Base-by-base conservation (phyloP, 805 yeast species). In the Kluyveromyces siamensis region DNA sequence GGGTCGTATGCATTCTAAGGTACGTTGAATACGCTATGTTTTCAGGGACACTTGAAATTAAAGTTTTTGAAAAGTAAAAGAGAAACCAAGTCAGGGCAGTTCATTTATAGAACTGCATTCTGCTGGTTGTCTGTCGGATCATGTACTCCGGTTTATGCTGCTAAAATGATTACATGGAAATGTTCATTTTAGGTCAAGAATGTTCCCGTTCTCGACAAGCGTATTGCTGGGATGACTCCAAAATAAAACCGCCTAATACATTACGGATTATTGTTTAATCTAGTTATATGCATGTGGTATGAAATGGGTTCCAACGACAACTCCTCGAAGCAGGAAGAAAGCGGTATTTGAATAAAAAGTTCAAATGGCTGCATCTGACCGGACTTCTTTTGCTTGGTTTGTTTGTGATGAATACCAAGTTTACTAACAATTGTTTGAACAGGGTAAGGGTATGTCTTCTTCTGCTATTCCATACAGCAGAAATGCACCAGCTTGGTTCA, bases 1-100 rank as follows among this genome's bases (percentile, higher is more conserved):
- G 99, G 99, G 96, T 90, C 96, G 99, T 81, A 83, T 91, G 90
- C 98, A 91, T 88, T 86, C 96, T 79, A 78, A 86, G 75, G 95
- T 86, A 85, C 80, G 95, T 85, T 74, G 55, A 51, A 13, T 17
- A 38, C 17, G n/a, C 40, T 19, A 17, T 38, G 13, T 4, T 10
- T 50, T 38, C 40, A 38, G 40, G 40, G 25, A 38, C 25, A 38
- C 40, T 38, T 19, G 25, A n/a, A 41, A 8, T 25, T 27, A 27
- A 19, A 41, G 10, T 17, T 4, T 17, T 18, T 27, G 45, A 33
- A 39, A 17, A 33, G 27, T 33, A 35, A 45, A 52, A 48, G 48
- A 47, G 46, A 43, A 43, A 38, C 45, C 39, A 43, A n/a, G 21
- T 43, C 45, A 43, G 45, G 45, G 33, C 40, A 41, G 14, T 25